A percentile compares a stretch with the other conserved stretches of the same genome.
phyloP scores from a whole-genome alignment of 345 rosid genomes.

The Citrus mangshanensis region DNA sequence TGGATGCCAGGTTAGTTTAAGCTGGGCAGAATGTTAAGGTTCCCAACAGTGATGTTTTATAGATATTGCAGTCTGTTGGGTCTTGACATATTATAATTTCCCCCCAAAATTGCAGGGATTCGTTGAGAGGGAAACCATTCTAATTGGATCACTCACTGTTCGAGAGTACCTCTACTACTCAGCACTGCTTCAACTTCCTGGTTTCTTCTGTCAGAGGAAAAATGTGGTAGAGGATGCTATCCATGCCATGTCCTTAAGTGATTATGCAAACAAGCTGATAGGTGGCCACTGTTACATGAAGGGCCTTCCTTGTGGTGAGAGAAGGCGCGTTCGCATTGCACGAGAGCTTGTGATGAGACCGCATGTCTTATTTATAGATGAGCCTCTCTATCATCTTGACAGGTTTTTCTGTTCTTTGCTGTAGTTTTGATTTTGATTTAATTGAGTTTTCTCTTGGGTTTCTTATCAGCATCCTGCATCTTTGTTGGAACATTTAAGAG shows the following conservation, averaged over 20 bases:
- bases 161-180: slow-evolving; percentile 90
- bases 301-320: slow-evolving; percentile 88
- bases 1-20: neutral
- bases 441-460: neutral
- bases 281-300: slow-evolving; percentile 98
- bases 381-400: slow-evolving; percentile 98
- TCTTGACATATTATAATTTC: slow-evolving; percentile 16
- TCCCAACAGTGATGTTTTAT: neutral
- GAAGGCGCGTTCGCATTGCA: slow-evolving; percentile 97
- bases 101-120: slow-evolving; percentile 56
- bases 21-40: neutral
- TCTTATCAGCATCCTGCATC: neutral
- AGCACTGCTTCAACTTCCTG: slow-evolving; percentile 96
- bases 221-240: slow-evolving; percentile 97
- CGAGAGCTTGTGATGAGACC: slow-evolving; percentile 98
- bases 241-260: slow-evolving; percentile 89
- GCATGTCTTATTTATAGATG: slow-evolving; percentile 82
- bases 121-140: slow-evolving; percentile 78
- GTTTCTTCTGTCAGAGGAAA: slow-evolving; percentile 88
- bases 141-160: slow-evolving; percentile 91
- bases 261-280: slow-evolving; percentile 89
- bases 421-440: neutral
- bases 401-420: slow-evolving; percentile 41
- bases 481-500: neutral
- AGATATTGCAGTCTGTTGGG: neutral